Evolutionary conservation across 495 filamentous ascomycete species (phyloP).

Genomic region (Xylaria acuta): DNA sequence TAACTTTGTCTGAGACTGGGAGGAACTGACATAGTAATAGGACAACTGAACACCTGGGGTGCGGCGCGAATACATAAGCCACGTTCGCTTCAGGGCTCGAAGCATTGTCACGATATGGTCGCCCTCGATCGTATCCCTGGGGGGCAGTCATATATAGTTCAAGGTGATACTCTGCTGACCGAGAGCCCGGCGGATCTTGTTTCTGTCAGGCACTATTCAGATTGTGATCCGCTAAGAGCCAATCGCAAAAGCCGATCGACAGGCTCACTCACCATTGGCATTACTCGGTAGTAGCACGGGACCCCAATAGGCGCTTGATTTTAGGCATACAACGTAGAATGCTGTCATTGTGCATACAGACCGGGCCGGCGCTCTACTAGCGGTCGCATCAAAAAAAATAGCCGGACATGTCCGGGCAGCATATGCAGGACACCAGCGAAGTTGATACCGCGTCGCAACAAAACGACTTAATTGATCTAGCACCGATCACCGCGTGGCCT

Average conservation of each 20-base stretch:
- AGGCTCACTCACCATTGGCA: not conserved
- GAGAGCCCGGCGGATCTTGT: not conserved
- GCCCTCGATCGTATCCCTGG: not conserved
- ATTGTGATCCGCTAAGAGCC: constrained; percentile 1
- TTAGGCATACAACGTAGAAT: constrained; percentile 1
- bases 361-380: not conserved
- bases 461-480: not conserved
- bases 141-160: not conserved
- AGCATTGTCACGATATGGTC: not conserved
- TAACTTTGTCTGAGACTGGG: not conserved
- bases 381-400: not conserved
- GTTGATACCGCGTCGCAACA: not conserved
- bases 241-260: constrained; percentile 1
- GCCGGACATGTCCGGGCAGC: too few relatives aligned
- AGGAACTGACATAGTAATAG: not conserved
- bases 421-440: not conserved
- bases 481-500: not conserved
- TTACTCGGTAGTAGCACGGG: not conserved
- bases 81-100: not conserved
- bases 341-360: constrained; percentile 18
- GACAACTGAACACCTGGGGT: not conserved
- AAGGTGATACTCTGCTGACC: not conserved
- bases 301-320: not conserved
- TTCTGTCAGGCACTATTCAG: not conserved
- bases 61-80: not conserved